These are phyloP conservation scores for Herpetomonas tarakana DNA, from an alignment of 208 protist species.

Conservation along the genomic window DNA sequence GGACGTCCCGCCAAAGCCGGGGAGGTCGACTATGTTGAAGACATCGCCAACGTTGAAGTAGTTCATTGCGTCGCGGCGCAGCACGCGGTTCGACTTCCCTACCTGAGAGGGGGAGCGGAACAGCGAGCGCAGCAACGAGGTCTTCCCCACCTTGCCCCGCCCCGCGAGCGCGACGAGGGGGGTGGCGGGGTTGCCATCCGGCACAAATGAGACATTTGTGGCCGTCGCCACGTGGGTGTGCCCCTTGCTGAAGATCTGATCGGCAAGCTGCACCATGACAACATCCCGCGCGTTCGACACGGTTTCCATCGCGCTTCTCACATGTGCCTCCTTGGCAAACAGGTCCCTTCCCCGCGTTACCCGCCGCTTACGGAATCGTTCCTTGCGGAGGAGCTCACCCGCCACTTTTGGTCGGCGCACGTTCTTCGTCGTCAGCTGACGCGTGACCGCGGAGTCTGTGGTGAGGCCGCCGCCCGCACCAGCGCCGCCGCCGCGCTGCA, in stretches of 20 bases:
- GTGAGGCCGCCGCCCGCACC: constrained; percentile 14
- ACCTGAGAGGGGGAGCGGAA: constrained; percentile 72
- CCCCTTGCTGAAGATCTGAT: constrained; percentile 83
- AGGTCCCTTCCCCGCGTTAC: constrained; percentile 39
- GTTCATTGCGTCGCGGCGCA: constrained; percentile 84
- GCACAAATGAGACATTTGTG: constrained; percentile 80
- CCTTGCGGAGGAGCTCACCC: constrained; percentile 19
- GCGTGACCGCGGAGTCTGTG: constrained; percentile 47
- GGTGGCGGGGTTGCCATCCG: constrained; percentile 81
- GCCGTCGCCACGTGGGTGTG: constrained; percentile 67
- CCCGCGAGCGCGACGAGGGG: constrained; percentile 79
- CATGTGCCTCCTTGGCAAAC: constrained; percentile 36
- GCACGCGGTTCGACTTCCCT: constrained; percentile 63
- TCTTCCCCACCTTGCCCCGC: constrained; percentile 64
- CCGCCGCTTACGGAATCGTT: constrained; percentile 39
- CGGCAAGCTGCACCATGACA: constrained; percentile 66
- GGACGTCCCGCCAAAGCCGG: constrained; percentile 78
- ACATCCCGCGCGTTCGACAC: constrained; percentile 67
- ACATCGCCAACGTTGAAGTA: constrained; percentile 85
- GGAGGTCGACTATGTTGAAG: constrained; percentile 83
- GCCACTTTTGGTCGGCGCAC: constrained; percentile 37
- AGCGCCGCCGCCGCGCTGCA: too few relatives aligned
- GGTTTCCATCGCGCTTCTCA: constrained; percentile 29
- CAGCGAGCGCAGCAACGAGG: constrained; percentile 71
- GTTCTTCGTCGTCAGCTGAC: constrained; percentile 43